A percentile compares a stretch with the other conserved stretches of the same genome.
Evolutionary conservation across 2,329 filamentous ascomycete species (phyloP).

Genomic region (Pestalotiopsis fici): DNA sequence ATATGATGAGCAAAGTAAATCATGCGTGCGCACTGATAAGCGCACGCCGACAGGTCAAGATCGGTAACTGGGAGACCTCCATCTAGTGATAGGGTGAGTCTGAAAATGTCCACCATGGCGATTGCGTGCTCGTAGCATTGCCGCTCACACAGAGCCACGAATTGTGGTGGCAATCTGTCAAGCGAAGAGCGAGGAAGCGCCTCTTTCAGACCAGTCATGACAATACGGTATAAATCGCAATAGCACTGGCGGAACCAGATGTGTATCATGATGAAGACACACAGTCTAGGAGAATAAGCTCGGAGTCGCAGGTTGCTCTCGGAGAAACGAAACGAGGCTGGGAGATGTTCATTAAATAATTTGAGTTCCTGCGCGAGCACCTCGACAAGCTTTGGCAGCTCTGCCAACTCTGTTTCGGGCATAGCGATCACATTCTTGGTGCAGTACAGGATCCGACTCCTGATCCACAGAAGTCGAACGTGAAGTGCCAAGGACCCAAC

Average conservation of each 20-base stretch:
- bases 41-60: constrained; percentile 55
- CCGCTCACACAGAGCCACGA: constrained; percentile 49
- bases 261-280: constrained; percentile 61
- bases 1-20: constrained; percentile 52
- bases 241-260: constrained; percentile 62
- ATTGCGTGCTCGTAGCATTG: constrained; percentile 56
- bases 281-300: constrained; percentile 57
- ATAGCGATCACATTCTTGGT: constrained; percentile 45
- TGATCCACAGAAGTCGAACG: constrained; percentile 56
- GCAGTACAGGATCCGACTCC: constrained; percentile 55
- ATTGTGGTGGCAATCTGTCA: constrained; percentile 46
- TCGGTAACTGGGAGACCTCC: constrained; percentile 53
- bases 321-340: constrained; percentile 58
- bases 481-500: constrained; percentile 58
- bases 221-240: constrained; percentile 57
- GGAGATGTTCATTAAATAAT: constrained; percentile 53
- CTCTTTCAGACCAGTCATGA: constrained; percentile 52
- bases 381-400: constrained; percentile 47
- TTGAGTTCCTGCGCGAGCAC: constrained; percentile 47
- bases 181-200: constrained; percentile 46
- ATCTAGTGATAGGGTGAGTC: constrained; percentile 50
- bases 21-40: constrained; percentile 56
- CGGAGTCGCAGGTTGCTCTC: constrained; percentile 57
- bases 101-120: constrained; percentile 58
- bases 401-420: constrained; percentile 44